Percentiles rank a stretch among this genome's conserved stretches.
Conservation (phyloP, 805 yeast species). For the Metschnikowia cerradonensis region DNA sequence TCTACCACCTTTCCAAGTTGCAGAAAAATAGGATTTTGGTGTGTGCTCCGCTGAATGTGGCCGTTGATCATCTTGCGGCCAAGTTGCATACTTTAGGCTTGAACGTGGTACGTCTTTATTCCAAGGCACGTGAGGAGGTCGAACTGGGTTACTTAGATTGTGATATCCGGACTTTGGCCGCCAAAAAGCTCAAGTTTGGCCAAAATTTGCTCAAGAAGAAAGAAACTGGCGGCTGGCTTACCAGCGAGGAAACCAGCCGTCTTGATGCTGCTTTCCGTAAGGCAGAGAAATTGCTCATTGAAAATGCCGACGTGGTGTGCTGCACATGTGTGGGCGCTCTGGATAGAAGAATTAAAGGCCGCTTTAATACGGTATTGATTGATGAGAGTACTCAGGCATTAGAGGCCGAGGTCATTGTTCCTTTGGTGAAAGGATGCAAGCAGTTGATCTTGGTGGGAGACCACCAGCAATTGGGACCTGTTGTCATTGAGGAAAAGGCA, state of each 20-base stretch:
- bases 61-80: slow-evolving; percentile 84
- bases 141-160: slow-evolving; percentile 35
- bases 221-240: slow-evolving; percentile 9
- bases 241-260: slow-evolving; percentile 6
- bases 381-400: slow-evolving; percentile 95
- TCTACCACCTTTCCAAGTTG: slow-evolving; percentile 65
- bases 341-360: slow-evolving; percentile 55
- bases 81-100: slow-evolving; percentile 69
- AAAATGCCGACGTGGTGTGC: slow-evolving; percentile 73
- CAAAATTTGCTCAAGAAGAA: background rate
- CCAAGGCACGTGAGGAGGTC: slow-evolving; percentile 76
- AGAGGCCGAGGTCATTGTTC: slow-evolving; percentile 88
- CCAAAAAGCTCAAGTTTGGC: background rate
- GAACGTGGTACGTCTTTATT: slow-evolving; percentile 72
- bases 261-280: slow-evolving; percentile 13
- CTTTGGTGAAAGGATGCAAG: slow-evolving; percentile 83
- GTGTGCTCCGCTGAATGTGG: slow-evolving; percentile 94
- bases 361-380: slow-evolving; percentile 75
- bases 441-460: slow-evolving; percentile 92
- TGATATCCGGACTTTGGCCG: background rate
- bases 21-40: slow-evolving; percentile 68
- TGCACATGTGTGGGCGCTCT: slow-evolving; percentile 93
- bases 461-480: slow-evolving; percentile 94
- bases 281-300: slow-evolving; percentile 49
- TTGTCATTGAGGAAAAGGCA: slow-evolving; percentile 73